Evolutionary conservation across 768 basidiomycete genomes (phyloP).

Genomic region (Boletus rubroflammeus): DNA sequence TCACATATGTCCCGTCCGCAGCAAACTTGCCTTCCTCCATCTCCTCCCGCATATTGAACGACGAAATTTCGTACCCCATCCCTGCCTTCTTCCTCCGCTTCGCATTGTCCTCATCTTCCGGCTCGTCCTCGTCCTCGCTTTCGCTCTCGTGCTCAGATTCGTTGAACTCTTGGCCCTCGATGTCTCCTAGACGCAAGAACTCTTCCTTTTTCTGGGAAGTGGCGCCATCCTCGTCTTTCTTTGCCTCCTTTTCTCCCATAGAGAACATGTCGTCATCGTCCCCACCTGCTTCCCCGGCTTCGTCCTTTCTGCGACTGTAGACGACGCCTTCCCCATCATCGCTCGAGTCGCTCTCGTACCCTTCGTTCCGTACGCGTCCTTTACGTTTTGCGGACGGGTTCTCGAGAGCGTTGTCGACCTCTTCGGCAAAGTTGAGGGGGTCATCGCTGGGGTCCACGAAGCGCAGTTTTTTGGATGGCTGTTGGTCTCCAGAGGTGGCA

Average conservation of each 20-base stretch:
- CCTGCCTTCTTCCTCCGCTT: slow-evolving; percentile 70
- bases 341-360: slow-evolving; percentile 92
- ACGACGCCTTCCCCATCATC: slow-evolving; percentile 96
- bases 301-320: slow-evolving; percentile 61
- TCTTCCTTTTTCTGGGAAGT: slow-evolving; percentile 59
- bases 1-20: slow-evolving; percentile 85
- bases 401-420: slow-evolving; percentile 75
- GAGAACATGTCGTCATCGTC: slow-evolving; percentile 84
- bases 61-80: slow-evolving; percentile 92
- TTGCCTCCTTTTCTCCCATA: slow-evolving; percentile 55
- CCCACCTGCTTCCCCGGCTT: slow-evolving; percentile 51
- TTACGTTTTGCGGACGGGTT: slow-evolving; percentile 57
- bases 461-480: slow-evolving; percentile 58
- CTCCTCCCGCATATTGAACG: slow-evolving; percentile 99
- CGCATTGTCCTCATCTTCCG: slow-evolving; percentile 74
- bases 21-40: slow-evolving; percentile 98
- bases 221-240: slow-evolving; percentile 39
- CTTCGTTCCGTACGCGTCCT: slow-evolving; percentile 76
- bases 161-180: slow-evolving; percentile 93
- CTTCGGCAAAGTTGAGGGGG: slow-evolving; percentile 69
- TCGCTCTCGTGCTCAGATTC: slow-evolving; percentile 34
- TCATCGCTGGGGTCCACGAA: slow-evolving; percentile 76
- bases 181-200: slow-evolving; percentile 86
- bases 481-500: slow-evolving; percentile 36
- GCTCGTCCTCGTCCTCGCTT: slow-evolving; percentile 42